Evolutionary conservation across 192 early-diverging fungal genomes (phyloP).

Genomic region (Coemansia guatemalensis): DNA sequence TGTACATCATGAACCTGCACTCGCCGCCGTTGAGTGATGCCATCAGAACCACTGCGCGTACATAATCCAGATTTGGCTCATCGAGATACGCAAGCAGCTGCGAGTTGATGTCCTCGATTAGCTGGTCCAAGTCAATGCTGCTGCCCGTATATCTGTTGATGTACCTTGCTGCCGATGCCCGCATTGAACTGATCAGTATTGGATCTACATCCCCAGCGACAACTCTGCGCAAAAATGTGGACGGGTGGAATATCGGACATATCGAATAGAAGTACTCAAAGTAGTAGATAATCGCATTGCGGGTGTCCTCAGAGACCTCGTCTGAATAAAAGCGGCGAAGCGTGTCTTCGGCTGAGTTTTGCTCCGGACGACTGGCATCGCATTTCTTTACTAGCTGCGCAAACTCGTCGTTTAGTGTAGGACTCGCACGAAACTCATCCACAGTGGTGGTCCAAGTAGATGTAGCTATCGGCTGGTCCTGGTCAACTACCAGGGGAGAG

Average conservation of each 20-base stretch:
- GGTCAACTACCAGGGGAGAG: background rate
- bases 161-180: slow-evolving; percentile 29
- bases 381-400: slow-evolving; percentile 3
- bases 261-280: slow-evolving; percentile 48
- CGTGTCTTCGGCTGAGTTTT: slow-evolving; percentile 7
- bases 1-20: slow-evolving; percentile 43
- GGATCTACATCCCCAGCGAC: slow-evolving; percentile 40
- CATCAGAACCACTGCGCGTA: slow-evolving; percentile 35
- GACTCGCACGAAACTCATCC: background rate
- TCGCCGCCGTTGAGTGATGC: slow-evolving; percentile 43
- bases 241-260: slow-evolving; percentile 49
- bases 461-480: background rate
- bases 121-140: slow-evolving; percentile 27
- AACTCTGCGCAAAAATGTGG: slow-evolving; percentile 30
- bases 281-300: slow-evolving; percentile 36
- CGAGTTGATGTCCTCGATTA: slow-evolving; percentile 21
- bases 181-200: slow-evolving; percentile 40
- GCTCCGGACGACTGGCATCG: background rate
- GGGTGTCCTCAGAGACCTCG: slow-evolving; percentile 34
- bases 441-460: background rate
- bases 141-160: slow-evolving; percentile 35
- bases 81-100: slow-evolving; percentile 28
- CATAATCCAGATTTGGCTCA: slow-evolving; percentile 28
- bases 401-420: slow-evolving; percentile 1
- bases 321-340: slow-evolving; percentile 45